phyloP scores from a whole-genome alignment of 768 basidiomycete species.

The Crucibulum laeve region DNA sequence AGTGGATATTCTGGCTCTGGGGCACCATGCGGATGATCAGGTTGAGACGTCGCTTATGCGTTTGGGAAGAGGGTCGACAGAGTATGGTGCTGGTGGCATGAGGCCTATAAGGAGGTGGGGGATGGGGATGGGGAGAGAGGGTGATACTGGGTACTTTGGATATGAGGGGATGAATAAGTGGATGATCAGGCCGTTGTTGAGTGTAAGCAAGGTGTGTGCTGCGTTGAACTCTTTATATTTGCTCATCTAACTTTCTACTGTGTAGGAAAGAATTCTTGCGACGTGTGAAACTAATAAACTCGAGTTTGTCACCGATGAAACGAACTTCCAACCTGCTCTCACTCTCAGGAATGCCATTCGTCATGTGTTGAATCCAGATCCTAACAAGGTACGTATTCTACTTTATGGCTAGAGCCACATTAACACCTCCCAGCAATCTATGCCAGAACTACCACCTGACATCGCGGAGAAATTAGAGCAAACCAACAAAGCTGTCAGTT shows the following conservation, averaged over 20 bases:
- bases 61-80: conserved; percentile 50
- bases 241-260: conserved; percentile 5
- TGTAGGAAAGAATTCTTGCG: conserved; percentile 74
- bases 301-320: conserved; percentile 59
- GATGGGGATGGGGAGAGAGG: conserved; percentile 50
- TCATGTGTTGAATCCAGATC: conserved; percentile 30
- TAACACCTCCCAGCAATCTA: conserved; percentile 5
- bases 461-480: conserved; percentile 25
- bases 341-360: conserved; percentile 75
- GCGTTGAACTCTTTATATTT: neutral
- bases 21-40: conserved; percentile 82
- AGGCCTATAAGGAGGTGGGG: conserved; percentile 66
- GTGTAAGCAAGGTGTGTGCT: conserved; percentile 57
- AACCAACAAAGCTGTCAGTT: conserved; percentile 24
- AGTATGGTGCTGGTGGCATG: conserved; percentile 66
- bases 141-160: conserved; percentile 37
- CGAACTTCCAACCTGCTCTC: conserved; percentile 71
- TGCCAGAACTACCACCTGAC: conserved; percentile 17
- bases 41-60: conserved; percentile 79
- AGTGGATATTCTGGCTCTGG: conserved; percentile 51
- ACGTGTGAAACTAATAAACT: conserved; percentile 66
- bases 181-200: conserved; percentile 69
- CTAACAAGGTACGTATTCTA: neutral
- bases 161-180: conserved; percentile 59
- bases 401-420: too few species aligned